Conservation (phyloP, 2,329 filamentous ascomycete species). For the Stemphylium vesicarium region DNA sequence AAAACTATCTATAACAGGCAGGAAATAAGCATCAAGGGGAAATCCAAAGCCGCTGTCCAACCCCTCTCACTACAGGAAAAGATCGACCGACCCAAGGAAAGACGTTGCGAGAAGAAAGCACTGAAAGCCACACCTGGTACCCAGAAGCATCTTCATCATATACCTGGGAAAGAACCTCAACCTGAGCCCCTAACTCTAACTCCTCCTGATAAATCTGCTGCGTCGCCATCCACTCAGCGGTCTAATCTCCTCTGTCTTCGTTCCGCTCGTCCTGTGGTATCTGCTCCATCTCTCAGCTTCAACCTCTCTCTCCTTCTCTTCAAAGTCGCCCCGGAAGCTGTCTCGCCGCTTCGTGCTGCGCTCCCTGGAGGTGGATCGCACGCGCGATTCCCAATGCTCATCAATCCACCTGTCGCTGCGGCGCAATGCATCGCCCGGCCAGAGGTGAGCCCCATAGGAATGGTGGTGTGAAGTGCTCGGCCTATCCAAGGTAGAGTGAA, state of each 20-base stretch:
- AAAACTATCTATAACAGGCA: neutral
- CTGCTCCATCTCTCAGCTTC: conserved; percentile 32
- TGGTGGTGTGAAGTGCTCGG: conserved; percentile 23
- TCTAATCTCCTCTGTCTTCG: conserved; percentile 39
- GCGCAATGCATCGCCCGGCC: conserved; percentile 30
- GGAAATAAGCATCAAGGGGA: neutral
- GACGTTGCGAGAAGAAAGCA: neutral
- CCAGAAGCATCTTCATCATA: neutral
- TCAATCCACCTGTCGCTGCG: conserved; percentile 35
- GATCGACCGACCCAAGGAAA: conserved; percentile 2
- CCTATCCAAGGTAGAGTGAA: conserved; percentile 29
- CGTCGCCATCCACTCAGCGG: conserved; percentile 36
- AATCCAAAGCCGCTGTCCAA: neutral
- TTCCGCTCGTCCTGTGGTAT: conserved; percentile 36
- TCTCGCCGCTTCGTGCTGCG: conserved; percentile 7
- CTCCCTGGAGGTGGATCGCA: conserved; percentile 21
- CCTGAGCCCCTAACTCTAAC: neutral
- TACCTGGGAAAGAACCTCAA: neutral
- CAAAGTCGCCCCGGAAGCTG: conserved; percentile 20
- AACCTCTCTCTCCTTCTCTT: conserved; percentile 20
- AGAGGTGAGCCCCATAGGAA: conserved; percentile 14
- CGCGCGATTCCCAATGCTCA: conserved; percentile 36
- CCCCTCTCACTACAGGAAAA: neutral
- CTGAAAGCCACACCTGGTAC: neutral
- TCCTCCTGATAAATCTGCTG: conserved; percentile 6